Conservation (phyloP, 2,329 filamentous ascomycete genomes). For the Chalaropsis thielavioides region DNA sequence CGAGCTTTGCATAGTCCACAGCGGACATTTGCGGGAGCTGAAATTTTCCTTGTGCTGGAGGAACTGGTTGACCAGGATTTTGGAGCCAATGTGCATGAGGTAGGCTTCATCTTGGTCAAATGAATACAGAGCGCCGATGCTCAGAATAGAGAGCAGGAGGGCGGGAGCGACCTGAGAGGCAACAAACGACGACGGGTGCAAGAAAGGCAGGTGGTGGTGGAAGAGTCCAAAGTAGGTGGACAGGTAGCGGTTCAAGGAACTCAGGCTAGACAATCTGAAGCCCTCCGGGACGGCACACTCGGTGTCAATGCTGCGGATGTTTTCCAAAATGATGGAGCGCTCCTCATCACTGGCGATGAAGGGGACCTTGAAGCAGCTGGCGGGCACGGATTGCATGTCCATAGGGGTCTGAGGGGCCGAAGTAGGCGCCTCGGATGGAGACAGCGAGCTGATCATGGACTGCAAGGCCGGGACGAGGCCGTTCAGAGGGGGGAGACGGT, state of each 20-base stretch:
- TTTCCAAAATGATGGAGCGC: constrained; percentile 69
- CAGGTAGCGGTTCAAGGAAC: constrained; percentile 77
- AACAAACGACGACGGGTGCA: constrained; percentile 83
- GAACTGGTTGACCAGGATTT: constrained; percentile 93
- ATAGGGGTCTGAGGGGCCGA: constrained; percentile 21
- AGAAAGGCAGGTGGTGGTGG: constrained; percentile 89
- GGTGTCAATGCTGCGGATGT: constrained; percentile 65
- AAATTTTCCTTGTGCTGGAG: constrained; percentile 97
- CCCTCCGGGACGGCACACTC: constrained; percentile 74
- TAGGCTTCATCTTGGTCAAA: constrained; percentile 97
- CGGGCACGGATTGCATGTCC: constrained; percentile 20
- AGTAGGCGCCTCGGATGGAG: constrained; percentile 39
- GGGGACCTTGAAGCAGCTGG: constrained; percentile 47
- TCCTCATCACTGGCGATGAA: constrained; percentile 76
- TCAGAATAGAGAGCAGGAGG: constrained; percentile 75
- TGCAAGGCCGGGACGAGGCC: constrained; percentile 51
- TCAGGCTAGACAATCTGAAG: constrained; percentile 71
- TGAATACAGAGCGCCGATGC: constrained; percentile 89
- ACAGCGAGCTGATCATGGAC: constrained; percentile 60
- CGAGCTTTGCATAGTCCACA: constrained; percentile 97
- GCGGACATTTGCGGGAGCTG: constrained; percentile 87
- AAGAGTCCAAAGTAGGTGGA: constrained; percentile 95
- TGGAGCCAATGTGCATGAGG: constrained; percentile 92
- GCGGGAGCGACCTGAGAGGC: constrained; percentile 68
- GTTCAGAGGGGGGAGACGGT: constrained; percentile 49